Conservation (phyloP, 768 basidiomycete genomes). For the Mycena rebaudengoi region DNA sequence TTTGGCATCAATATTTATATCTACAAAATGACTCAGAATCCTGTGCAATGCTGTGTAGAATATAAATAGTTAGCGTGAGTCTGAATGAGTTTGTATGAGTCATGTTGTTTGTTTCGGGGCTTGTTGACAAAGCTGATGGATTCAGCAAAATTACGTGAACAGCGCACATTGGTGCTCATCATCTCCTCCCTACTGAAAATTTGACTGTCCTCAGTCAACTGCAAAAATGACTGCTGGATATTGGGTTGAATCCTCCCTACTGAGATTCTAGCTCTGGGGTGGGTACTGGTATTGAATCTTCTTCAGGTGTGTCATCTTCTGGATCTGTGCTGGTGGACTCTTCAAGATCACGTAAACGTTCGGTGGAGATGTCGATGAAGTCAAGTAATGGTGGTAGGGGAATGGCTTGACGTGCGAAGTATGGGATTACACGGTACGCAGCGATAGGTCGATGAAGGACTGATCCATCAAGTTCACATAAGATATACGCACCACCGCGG, state of each 20-base stretch:
- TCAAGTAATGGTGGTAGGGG: conserved; percentile 12
- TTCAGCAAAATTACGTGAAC: no score
- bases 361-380: conserved; percentile 17
- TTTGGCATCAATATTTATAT: no score
- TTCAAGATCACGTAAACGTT: neutral
- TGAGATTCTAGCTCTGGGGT: neutral
- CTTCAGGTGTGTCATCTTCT: neutral
- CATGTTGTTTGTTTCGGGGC: no score
- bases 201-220: neutral
- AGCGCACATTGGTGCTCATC: no score
- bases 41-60: no score
- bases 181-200: neutral
- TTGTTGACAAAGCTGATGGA: no score
- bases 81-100: no score
- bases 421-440: conserved; percentile 34
- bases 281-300: neutral
- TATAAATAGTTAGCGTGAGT: no score
- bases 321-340: neutral
- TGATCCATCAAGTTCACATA: no score
- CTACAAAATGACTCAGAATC: no score
- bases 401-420: conserved; percentile 20
- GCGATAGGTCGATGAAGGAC: conserved; percentile 29
- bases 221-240: neutral
- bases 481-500: conserved; percentile 34
- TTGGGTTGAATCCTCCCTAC: neutral